phyloP scores from a whole-genome alignment of 352 stramenopile genomes.

The Phytophthora citrophthora region DNA sequence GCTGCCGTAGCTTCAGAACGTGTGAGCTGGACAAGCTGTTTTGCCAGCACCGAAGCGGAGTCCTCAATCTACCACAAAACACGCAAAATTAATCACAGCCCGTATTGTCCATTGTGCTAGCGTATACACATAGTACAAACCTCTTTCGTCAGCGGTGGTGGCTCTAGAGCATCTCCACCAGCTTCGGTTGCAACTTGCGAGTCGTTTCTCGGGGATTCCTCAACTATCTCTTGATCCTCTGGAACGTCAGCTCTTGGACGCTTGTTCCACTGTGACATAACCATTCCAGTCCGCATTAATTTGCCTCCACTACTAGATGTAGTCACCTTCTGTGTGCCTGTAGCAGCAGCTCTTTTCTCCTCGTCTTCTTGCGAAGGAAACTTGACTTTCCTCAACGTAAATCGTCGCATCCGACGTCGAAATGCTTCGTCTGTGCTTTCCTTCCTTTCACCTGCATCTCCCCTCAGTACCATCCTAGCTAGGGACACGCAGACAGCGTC shows the following conservation, averaged over 20 bases:
- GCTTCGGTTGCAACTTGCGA: not conserved
- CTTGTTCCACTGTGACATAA: conserved; percentile 11
- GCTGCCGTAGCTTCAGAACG: conserved; percentile 34
- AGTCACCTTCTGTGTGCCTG: not conserved
- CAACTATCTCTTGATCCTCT: conserved; percentile 1
- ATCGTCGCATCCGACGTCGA: conserved; percentile 35
- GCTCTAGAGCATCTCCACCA: conserved; percentile 12
- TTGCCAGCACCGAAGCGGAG: conserved; percentile 44
- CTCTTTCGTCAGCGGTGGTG: conserved; percentile 36
- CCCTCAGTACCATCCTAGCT: conserved; percentile 29
- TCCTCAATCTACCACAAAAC: conserved; percentile 47
- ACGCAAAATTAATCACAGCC: not conserved
- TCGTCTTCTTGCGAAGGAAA: conserved; percentile 24
- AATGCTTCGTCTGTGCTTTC: conserved; percentile 24
- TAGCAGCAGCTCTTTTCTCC: conserved; percentile 4
- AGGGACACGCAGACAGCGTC: conserved; percentile 40
- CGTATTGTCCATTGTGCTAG: not conserved
- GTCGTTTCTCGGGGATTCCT: conserved; percentile 13
- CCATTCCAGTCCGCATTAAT: not conserved
- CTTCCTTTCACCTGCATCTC: conserved; percentile 3
- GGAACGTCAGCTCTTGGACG: conserved; percentile 10
- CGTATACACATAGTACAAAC: conserved; percentile 13
- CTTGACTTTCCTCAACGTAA: conserved; percentile 32
- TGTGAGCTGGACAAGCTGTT: conserved; percentile 52
- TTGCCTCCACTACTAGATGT: not conserved